phyloP scores from a whole-genome alignment of 148 eudicot species.

The Amaranthus hypochondriacus region DNA sequence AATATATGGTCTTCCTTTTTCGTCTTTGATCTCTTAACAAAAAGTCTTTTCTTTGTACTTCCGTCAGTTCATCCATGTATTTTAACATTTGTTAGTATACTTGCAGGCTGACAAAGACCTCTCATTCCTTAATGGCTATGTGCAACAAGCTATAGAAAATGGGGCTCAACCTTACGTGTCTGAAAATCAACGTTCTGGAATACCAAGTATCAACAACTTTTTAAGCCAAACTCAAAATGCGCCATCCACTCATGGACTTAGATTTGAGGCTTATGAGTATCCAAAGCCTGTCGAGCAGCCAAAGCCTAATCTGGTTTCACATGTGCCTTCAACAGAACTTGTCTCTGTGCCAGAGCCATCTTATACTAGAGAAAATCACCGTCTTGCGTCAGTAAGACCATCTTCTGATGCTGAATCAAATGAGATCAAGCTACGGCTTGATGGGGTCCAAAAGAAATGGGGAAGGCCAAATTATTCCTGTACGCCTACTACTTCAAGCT shows the following conservation, averaged over 20 bases:
- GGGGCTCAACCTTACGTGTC: slow-evolving; percentile 95
- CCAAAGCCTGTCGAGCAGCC: slow-evolving; percentile 61
- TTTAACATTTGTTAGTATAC: not conserved
- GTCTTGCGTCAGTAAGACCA: slow-evolving; percentile 28
- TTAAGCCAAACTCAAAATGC: slow-evolving; percentile 54
- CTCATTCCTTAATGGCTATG: slow-evolving; percentile 62
- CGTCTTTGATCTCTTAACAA: no score
- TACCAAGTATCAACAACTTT: slow-evolving; percentile 43
- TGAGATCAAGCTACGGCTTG: slow-evolving; percentile 75
- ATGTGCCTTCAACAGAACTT: slow-evolving; percentile 58
- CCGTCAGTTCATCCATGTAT: no score
- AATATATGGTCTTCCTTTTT: no score
- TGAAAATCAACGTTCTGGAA: slow-evolving; percentile 63
- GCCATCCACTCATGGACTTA: slow-evolving; percentile 64
- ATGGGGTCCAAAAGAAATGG: slow-evolving; percentile 97
- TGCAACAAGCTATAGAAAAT: slow-evolving; percentile 59
- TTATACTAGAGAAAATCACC: slow-evolving; percentile 41
- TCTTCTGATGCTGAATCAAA: slow-evolving; percentile 49
- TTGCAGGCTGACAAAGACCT: slow-evolving; percentile 77
- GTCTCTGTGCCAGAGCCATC: slow-evolving; percentile 64
- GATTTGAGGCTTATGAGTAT: slow-evolving; percentile 90
- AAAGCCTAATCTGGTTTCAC: slow-evolving; percentile 35
- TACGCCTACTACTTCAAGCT: slow-evolving; percentile 41
- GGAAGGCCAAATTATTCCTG: slow-evolving; percentile 73
- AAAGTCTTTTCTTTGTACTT: no score